A percentile compares a stretch with the other conserved stretches of the same genome.
Evolutionary conservation across 768 basidiomycete species (phyloP).

Genomic region (Mycena haematopus): DNA sequence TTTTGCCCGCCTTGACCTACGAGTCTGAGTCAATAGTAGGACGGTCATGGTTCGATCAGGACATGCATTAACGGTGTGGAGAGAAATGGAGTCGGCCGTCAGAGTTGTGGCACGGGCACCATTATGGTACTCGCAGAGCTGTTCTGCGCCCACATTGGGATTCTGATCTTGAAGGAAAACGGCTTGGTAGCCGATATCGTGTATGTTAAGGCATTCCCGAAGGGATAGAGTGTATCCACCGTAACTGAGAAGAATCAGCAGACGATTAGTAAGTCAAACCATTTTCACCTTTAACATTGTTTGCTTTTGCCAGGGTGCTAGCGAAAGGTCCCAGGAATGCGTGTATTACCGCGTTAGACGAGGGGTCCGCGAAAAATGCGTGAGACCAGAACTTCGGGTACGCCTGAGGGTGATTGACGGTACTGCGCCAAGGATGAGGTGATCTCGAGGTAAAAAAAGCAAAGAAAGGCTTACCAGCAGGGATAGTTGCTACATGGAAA

Average conservation of each 20-base stretch:
- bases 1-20: slow-evolving; percentile 36
- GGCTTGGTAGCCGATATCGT: slow-evolving; percentile 40
- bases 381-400: slow-evolving; percentile 53
- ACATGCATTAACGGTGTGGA: slow-evolving; percentile 42
- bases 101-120: slow-evolving; percentile 31
- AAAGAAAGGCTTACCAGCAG: slow-evolving; percentile 52
- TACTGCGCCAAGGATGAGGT: too few relatives aligned
- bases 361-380: slow-evolving; percentile 42
- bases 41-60: background rate
- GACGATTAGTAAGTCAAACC: background rate
- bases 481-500: slow-evolving; percentile 43
- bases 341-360: slow-evolving; percentile 41
- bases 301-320: slow-evolving; percentile 40
- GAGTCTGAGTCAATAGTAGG: background rate
- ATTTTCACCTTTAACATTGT: slow-evolving; percentile 40
- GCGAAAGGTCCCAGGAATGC: slow-evolving; percentile 47
- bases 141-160: slow-evolving; percentile 47
- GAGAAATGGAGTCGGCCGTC: slow-evolving; percentile 37
- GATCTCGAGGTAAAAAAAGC: background rate
- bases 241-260: slow-evolving; percentile 32
- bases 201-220: slow-evolving; percentile 45
- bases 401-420: slow-evolving; percentile 17
- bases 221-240: slow-evolving; percentile 48
- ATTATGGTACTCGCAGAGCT: slow-evolving; percentile 43
- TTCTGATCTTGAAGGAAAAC: slow-evolving; percentile 46